Evolutionary conservation across 2,329 filamentous ascomycete species (phyloP), one percentile per base, ranked within the genome.

Genomic region (Alternaria infectoria): DNA sequence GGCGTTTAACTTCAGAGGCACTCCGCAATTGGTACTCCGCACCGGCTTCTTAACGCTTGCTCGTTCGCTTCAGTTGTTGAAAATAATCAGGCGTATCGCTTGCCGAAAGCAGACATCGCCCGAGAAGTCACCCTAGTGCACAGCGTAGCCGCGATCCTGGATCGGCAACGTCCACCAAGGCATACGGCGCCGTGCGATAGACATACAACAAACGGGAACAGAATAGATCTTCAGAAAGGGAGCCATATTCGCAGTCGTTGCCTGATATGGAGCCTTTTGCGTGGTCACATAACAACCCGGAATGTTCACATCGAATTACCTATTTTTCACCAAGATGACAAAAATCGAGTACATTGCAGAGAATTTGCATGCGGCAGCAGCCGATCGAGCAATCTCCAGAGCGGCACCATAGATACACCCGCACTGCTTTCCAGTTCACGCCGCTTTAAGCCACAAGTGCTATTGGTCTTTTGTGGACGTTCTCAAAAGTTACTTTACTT

Each of bases 1-100:
- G 69, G 62, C 56, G 50, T 57, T 56, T 32, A 54, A 57, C 69
- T 77, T 73, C 71, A 76, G 73, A 71, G 75, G 74, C 72, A 66
- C 62, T 55, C 63, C 60, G 23, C 65, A 63, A 61, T 55, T 63
- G 55, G 23, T 64, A 63, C 61, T 36, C 30, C 19, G 30, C 49
- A 23, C 13, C 62, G 62, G 59, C 59, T 49, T 59, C 51, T 59
- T 36, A 32, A 54, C 36, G 54, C 61, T 43, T 54, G 61, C 61
- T 57, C 52, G 40, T 69, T 55, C 64, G 59, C 54, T 28, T 45
- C 49, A 55, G 51, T 43, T 59, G 61, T 51, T 54, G 30, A 23
- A 13, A 50, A 52, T 44, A 28, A 50, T 59, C 28, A 32, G 26
- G 32, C 28, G 21, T 25, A 47, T 54, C 54, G 28, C 61, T 61